Base-by-base conservation (phyloP, 352 stramenopile genomes). In the Globisporangium abappressorium region DNA sequence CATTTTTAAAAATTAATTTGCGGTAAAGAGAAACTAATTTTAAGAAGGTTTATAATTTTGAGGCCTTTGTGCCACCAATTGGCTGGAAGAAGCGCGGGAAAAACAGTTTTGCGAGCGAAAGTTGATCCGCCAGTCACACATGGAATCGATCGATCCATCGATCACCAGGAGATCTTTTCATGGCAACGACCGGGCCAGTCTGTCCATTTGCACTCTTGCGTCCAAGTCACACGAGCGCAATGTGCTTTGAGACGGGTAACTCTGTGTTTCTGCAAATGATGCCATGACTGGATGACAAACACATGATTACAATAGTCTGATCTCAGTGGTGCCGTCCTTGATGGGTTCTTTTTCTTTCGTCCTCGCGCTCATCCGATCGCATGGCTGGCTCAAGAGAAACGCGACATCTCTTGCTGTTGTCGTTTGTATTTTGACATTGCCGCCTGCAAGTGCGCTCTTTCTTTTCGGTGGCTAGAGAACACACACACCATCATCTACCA, bases 71-170 rank as follows among this genome's bases (percentile, higher is more conserved):
- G 53, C 14, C 63, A 69, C 63, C 63, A 43, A 57, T 55, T 63
- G 28, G 28, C 9, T 24, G 18, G 36, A 63, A 64, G 43, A 64
- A 69, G 15, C 38, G 64, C 64, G 64, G 64, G 64, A 69, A 69
- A 69, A 53, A 12, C n/a, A 59, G 18, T 56, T 64, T 54, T 61
- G 55, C 30, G 11, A 56, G n/a, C n/a, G 49, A 56, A 51, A 51
- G 5, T 56, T 8, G 30, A 62, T 49, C 56, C 12, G 24, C 33
- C 56, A 49, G 33, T 30, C 30, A 49, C n/a, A 49, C 33, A 33
- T 34, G 20, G 18, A 46, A 18, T 2, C 38, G 8, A 62, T 62
- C 56, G 18, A 49, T 24, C 33, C 30, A 61, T 49, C 56, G 30
- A 30, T 30, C 18, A 57, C 9, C 11, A 30, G 22, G 18, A 49